Conservation (phyloP, 306 rosid species). For the Vigna hirtella region DNA sequence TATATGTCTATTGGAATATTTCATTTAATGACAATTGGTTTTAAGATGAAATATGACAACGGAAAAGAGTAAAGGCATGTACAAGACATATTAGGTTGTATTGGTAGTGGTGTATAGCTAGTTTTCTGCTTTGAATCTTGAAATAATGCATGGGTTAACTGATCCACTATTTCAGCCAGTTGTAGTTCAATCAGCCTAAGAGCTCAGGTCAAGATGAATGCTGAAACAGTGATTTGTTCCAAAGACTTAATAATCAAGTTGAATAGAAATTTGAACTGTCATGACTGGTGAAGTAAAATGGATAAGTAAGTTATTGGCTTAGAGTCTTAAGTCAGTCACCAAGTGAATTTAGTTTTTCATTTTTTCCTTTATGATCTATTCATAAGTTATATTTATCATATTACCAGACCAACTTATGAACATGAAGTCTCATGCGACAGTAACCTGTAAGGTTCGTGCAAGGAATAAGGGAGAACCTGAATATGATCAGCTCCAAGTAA, state of each 20-base stretch:
- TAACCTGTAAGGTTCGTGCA: conserved; percentile 9
- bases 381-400: conserved; percentile 9
- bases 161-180: background rate
- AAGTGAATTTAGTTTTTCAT: conserved; percentile 6
- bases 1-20: too few relatives aligned
- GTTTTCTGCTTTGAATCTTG: background rate
- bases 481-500: conserved; percentile 98
- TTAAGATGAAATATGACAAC: too few relatives aligned
- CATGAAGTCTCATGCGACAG: conserved; percentile 31
- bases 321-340: background rate
- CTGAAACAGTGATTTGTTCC: background rate
- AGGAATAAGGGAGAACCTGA: conserved; percentile 67
- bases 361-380: conserved; percentile 4
- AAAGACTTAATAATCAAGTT: background rate
- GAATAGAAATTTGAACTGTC: background rate
- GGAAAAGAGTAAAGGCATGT: background rate
- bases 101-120: too few relatives aligned
- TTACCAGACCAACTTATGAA: conserved; percentile 8
- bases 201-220: background rate
- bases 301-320: background rate
- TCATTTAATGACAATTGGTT: too few relatives aligned
- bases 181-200: background rate
- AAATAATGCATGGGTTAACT: background rate
- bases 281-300: background rate
- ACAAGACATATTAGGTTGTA: background rate